Percentiles rank a stretch among this genome's conserved stretches.
Evolutionary conservation across 2,329 filamentous ascomycete species (phyloP).

Genomic region (Gyromitra esculenta): DNA sequence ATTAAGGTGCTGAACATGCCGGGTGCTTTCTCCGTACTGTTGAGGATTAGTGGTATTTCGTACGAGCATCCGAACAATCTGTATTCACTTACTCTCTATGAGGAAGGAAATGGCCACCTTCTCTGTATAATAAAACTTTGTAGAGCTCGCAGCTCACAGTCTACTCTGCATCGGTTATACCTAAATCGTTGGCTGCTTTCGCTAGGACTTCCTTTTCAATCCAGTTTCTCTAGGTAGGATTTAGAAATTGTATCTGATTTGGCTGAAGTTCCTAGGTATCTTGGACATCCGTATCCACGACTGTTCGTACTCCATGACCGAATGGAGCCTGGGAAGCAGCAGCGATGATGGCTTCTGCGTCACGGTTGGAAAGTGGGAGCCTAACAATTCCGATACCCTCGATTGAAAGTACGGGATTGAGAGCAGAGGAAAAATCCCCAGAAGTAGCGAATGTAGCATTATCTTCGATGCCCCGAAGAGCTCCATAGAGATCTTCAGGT

Average conservation of each 20-base stretch:
- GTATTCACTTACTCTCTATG: conserved; percentile 34
- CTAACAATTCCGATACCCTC: conserved; percentile 26
- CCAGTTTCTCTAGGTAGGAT: conserved; percentile 25
- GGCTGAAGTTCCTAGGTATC: conserved; percentile 40
- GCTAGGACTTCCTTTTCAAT: conserved; percentile 25
- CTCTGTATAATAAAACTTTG: conserved; percentile 24
- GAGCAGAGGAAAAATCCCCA: conserved; percentile 7
- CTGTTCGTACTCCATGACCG: conserved; percentile 17
- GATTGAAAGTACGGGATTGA: conserved; percentile 32
- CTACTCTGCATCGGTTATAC: conserved; percentile 7
- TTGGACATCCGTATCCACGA: conserved; percentile 22
- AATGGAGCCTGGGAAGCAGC: conserved; percentile 34
- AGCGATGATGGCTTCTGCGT: conserved; percentile 26
- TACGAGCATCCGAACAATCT: neutral
- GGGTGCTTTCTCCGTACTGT: conserved; percentile 28
- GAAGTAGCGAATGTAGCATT: conserved; percentile 32
- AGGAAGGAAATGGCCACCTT: conserved; percentile 21
- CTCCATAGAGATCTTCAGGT: conserved; percentile 11
- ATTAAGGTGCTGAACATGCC: conserved; percentile 44
- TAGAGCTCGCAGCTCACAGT: conserved; percentile 29
- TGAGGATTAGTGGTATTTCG: neutral
- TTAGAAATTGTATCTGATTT: conserved; percentile 29
- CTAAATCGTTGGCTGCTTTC: conserved; percentile 30
- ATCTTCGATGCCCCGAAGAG: conserved; percentile 19
- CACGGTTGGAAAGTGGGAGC: conserved; percentile 30